Base-by-base conservation (phyloP, 2,329 filamentous ascomycete species). In the Botrytis galanthina region DNA sequence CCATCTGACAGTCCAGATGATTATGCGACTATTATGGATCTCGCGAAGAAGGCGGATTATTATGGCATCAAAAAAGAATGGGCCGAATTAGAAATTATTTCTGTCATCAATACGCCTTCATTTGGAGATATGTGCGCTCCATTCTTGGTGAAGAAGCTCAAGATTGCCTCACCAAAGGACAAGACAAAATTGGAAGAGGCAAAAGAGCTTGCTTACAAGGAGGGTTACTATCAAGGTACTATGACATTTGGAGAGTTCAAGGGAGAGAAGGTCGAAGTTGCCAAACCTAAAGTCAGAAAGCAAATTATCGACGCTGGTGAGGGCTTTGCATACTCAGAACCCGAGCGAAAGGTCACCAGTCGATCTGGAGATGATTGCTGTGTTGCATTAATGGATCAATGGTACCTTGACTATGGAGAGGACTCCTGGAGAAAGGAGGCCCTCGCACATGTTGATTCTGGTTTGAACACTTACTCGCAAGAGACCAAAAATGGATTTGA, bases 11-110 rank as follows among this genome's bases (percentile, higher is more conserved):
- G 93, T 73, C 94, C 96, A 1, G 96, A 99, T 81, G 96, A 99
- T 81, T 99, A 92, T 82, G 94, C 94, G 62, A 99, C 94, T 44
- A 87, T 95, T 60, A 88, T 89, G 63, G 96, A 99, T 76, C 88
- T 99, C 74, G 89, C 90, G 57, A 98, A 98, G 87, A 99, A 99
- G 86, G 89, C 95, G 0, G 95, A 97, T 12, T 98, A 93, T 86
- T 97, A 99, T 83, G 92, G 93, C 70, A 98, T 99, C 81, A 88
- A 97, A 85, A 96, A 97, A 84, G 94, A 97, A 82, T 99, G 96
- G 96, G 94, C 93, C 5, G 93, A 97, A 81, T 86, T 95, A 72
- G 93, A 98, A 76, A 95, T 98, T 73, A 82, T 94, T 75, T 94
- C 96, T 70, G 92, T 99, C 78, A 97, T 97, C 76, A 87, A 94